These are phyloP conservation scores for Entomortierella chlamydospora DNA, from an alignment of 192 early-diverging fungal species.

Conservation along the genomic window DNA sequence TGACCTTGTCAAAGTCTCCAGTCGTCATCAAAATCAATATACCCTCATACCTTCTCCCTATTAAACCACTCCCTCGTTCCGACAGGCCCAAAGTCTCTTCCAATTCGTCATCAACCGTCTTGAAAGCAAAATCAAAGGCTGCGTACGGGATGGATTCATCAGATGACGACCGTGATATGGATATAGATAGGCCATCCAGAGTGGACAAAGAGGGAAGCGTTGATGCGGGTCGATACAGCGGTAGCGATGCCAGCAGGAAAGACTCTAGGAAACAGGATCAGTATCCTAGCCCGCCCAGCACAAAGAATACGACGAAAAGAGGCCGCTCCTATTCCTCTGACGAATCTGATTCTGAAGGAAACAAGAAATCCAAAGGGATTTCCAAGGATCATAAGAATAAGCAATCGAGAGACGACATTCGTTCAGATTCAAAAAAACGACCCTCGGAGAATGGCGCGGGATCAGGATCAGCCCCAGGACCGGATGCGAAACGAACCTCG, in stretches of 20 bases:
- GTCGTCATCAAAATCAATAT: constrained; percentile 45
- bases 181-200: constrained; percentile 2
- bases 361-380: constrained; percentile 2
- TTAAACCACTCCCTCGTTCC: constrained; percentile 5
- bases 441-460: constrained; percentile 5
- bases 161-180: constrained; percentile 15
- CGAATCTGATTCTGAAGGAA: constrained; percentile 30
- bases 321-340: constrained; percentile 33
- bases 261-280: constrained; percentile 1
- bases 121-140: constrained; percentile 5
- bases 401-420: constrained; percentile 1
- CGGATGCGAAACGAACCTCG: background rate
- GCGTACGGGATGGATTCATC: constrained; percentile 24
- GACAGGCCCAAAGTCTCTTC: constrained; percentile 2
- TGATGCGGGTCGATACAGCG: background rate
- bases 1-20: constrained; percentile 24
- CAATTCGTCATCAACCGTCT: background rate
- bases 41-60: constrained; percentile 27
- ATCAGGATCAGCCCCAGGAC: background rate
- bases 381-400: constrained; percentile 22
- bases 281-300: constrained; percentile 2
- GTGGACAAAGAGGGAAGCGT: constrained; percentile 9
- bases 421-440: constrained; percentile 12
- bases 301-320: constrained; percentile 10
- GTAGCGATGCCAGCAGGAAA: background rate